Conservation (phyloP, 345 rosid species). For the thale cress (Arabidopsis thaliana) region TAIR10.1 NC_003074.8:2387501-2388000, state of each 20-base stretch:
- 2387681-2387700: neutral
- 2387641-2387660: neutral
- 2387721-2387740: constrained; percentile 9
- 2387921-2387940: constrained; percentile 86
- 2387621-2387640: neutral
- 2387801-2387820: neutral
- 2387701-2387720: neutral
- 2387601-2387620: constrained; percentile 14
- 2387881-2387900: constrained; percentile 26
- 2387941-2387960: constrained; percentile 76
- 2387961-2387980: constrained; percentile 93
- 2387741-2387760: constrained; percentile 1
- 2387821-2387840: neutral
- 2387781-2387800: neutral
- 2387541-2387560: neutral
- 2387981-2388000: constrained; percentile 83
- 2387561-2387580: constrained; percentile 4
- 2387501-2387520: constrained; percentile 5
- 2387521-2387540: neutral
- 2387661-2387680: constrained; percentile 9
- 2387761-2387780: neutral
- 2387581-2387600: neutral
- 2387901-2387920: constrained; percentile 66
- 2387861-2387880: neutral
- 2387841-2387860: neutral